Evolutionary conservation across 2,329 filamentous ascomycete species (phyloP), one percentile per base, ranked within the genome.

Genomic region (Colletotrichum sp.): DNA sequence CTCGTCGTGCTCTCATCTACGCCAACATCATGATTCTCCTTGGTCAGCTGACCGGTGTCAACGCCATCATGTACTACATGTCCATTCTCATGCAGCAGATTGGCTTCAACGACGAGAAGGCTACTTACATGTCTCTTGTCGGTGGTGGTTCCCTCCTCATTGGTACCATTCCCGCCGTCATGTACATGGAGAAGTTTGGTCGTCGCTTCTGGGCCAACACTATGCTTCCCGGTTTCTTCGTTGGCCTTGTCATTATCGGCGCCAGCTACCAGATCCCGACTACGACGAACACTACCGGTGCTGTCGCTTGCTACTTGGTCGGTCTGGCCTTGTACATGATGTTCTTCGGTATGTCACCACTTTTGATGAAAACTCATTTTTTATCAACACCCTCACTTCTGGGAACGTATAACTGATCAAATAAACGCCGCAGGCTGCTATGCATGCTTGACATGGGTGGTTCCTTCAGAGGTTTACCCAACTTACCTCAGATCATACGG

Each of bases 81-180:
- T 89, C 87, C 0, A 70, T 91, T 0, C 85, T 95, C 8, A 94
- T 95, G 92, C 85, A 84, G 66, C 89, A 93, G 80, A 92, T 95
- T 59, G 93, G 93, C 15, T 95, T 95, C 83, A 83, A 92, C 79
- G 84, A 89, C 9, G 88, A 90, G 74, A 83, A 92, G 66, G 85
- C 92, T 19, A 94, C 92, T 75, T 95, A 94, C 87, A 95, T 95
- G 93, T 94, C 93, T 0, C 88, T 95, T 0, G 93, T 95, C 16
- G 93, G 93, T 5, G 93, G 93, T 30, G 93, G 92, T 6, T 86
- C 93, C 0, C 88, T 95, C 1, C 88, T 95, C 0, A 79, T 95
- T 19, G 93, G 93, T 27, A 93, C 92, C 0, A 92, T 94, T 39
- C 93, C 93, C 0, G 93, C 92, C 1, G 91, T 93, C 71, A 88